phyloP scores from a whole-genome alignment of 2,329 filamentous ascomycete species.

The Penicillium sp. region DNA sequence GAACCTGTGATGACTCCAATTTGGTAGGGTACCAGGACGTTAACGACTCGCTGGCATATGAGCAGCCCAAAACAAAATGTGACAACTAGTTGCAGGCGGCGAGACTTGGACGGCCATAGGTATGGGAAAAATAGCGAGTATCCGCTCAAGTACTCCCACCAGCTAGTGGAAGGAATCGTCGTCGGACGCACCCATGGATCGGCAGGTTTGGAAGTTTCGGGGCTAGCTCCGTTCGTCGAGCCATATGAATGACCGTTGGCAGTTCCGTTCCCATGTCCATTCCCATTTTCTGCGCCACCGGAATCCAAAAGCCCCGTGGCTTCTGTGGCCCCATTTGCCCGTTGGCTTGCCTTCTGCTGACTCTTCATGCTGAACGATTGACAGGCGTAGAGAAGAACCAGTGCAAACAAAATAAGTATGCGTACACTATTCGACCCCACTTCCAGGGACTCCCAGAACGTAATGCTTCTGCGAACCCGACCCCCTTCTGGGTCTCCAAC shows the following conservation, averaged over 20 bases:
- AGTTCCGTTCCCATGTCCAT: conserved; percentile 46
- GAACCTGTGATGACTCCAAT: conserved; percentile 76
- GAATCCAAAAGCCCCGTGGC: conserved; percentile 43
- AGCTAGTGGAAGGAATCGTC: conserved; percentile 80
- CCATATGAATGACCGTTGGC: conserved; percentile 53
- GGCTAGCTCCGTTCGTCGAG: conserved; percentile 41
- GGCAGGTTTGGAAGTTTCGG: conserved; percentile 46
- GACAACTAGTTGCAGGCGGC: conserved; percentile 72
- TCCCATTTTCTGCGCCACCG: conserved; percentile 44
- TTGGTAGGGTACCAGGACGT: conserved; percentile 80
- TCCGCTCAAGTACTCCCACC: conserved; percentile 93
- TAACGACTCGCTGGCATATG: conserved; percentile 75
- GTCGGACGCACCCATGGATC: conserved; percentile 87
- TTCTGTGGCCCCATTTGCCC: conserved; percentile 43
- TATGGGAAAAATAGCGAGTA: conserved; percentile 96
- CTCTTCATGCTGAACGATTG: conserved; percentile 45
- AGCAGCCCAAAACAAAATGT: conserved; percentile 79
- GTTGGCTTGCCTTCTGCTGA: conserved; percentile 35
- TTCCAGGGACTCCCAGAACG: conserved; percentile 43
- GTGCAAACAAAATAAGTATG: conserved; percentile 61
- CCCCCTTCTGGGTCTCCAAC: conserved; percentile 50
- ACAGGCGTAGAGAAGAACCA: conserved; percentile 60
- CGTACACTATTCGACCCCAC: conserved; percentile 63
- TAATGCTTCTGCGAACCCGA: conserved; percentile 40
- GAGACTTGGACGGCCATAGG: conserved; percentile 85